These are phyloP conservation scores for Calophaca sinica DNA, from an alignment of 306 rosid genomes.

Conservation along the genomic window DNA sequence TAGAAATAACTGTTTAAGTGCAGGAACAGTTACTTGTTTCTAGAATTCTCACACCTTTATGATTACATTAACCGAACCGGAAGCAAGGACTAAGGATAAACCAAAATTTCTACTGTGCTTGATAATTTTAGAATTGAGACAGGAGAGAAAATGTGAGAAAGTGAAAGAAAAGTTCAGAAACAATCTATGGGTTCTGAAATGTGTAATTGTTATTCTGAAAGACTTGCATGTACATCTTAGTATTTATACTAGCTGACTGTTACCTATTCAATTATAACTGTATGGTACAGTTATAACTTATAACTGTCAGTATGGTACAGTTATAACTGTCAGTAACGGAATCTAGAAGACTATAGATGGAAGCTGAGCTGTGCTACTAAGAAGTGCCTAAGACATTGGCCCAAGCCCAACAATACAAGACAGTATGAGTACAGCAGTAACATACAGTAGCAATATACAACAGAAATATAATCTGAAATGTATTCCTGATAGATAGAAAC, in stretches of 20 bases:
- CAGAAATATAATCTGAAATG: too few species aligned
- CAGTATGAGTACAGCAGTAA: too few species aligned
- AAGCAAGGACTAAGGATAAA: neutral
- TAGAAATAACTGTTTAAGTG: neutral
- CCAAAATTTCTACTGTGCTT: neutral
- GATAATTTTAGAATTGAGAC: too few species aligned
- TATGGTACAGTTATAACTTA: neutral
- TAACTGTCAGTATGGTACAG: neutral
- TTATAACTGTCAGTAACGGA: neutral
- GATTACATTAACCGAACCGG: constrained; percentile 27
- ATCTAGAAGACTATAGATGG: too few species aligned
- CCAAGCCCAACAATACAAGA: too few species aligned
- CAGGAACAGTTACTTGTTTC: constrained; percentile 9
- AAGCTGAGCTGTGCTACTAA: too few species aligned
- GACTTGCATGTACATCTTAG: neutral
- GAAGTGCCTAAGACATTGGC: too few species aligned
- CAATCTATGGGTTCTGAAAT: too few species aligned
- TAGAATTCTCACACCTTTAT: constrained; percentile 11
- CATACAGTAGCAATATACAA: too few species aligned
- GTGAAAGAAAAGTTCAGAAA: too few species aligned
- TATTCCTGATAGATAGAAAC: too few species aligned
- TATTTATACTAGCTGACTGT: neutral
- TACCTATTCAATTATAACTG: neutral
- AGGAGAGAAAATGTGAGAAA: too few species aligned
- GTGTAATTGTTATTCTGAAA: neutral